Percentiles rank a stretch among this genome's conserved stretches.
These are phyloP conservation scores for Claviceps purpurea DNA, from an alignment of 2,329 filamentous ascomycete genomes.

Conservation along the genomic window DNA sequence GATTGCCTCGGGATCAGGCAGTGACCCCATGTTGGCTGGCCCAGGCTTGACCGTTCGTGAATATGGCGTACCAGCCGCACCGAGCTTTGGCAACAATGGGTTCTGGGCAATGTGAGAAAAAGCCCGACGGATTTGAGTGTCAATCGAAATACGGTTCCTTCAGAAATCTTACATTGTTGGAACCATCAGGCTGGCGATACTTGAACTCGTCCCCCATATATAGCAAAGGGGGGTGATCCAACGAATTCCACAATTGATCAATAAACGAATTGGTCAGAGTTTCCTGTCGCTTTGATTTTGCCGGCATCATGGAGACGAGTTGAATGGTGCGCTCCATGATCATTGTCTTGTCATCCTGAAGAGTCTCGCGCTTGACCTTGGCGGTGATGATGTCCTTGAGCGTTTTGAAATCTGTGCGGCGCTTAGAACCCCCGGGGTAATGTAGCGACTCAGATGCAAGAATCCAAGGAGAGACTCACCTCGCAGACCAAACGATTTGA, in stretches of 20 bases:
- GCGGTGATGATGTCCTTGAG: constrained; percentile 45
- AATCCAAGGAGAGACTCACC: constrained; percentile 18
- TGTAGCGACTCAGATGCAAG: not conserved
- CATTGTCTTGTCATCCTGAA: constrained; percentile 63
- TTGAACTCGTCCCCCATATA: constrained; percentile 48
- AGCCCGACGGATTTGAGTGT: constrained; percentile 17
- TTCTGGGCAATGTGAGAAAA: constrained; percentile 30
- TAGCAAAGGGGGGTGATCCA: constrained; percentile 59
- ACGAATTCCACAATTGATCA: constrained; percentile 53
- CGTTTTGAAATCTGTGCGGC: constrained; percentile 42
- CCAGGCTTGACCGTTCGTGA: constrained; percentile 49
- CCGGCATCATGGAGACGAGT: constrained; percentile 51
- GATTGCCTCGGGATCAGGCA: constrained; percentile 52
- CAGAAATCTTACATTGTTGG: constrained; percentile 39
- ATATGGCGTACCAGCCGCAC: constrained; percentile 54
- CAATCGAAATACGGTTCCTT: no score
- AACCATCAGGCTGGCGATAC: constrained; percentile 59
- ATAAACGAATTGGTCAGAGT: constrained; percentile 56
- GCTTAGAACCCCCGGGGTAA: not conserved
- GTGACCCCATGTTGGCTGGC: constrained; percentile 44
- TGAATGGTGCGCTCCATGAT: constrained; percentile 63
- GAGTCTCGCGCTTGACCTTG: constrained; percentile 48
- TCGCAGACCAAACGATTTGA: constrained; percentile 38
- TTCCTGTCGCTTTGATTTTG: constrained; percentile 45
- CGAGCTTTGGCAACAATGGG: constrained; percentile 49